Evolutionary conservation across 2,329 filamentous ascomycete genomes (phyloP).

Genomic region (Neofusicoccum laricinum): DNA sequence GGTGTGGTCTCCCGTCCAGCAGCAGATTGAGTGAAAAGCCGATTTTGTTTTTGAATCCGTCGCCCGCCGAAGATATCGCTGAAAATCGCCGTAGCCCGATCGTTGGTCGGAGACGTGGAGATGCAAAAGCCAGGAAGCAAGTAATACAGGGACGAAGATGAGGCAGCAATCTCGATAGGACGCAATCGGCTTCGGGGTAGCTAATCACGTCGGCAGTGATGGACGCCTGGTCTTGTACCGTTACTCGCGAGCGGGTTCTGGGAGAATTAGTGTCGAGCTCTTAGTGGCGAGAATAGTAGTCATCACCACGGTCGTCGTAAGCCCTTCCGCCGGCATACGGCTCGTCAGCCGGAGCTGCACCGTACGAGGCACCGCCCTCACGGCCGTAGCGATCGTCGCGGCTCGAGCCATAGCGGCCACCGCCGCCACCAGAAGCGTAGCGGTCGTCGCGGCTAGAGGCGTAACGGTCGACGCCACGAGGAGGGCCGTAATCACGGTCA

Average conservation of each 20-base stretch:
- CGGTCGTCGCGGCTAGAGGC: constrained; percentile 45
- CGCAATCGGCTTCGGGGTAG: constrained; percentile 1
- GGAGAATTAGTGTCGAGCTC: constrained; percentile 18
- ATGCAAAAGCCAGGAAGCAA: constrained; percentile 15
- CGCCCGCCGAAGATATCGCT: constrained; percentile 13
- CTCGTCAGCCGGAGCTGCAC: constrained; percentile 33
- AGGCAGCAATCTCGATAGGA: constrained; percentile 13
- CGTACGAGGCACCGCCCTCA: constrained; percentile 37
- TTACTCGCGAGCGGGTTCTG: constrained; percentile 32
- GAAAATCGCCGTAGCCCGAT: constrained; percentile 15
- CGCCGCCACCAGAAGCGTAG: constrained; percentile 24
- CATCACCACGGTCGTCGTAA: constrained; percentile 40
- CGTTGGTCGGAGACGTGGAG: background rate
- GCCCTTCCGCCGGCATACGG: constrained; percentile 37
- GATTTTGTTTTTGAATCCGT: constrained; percentile 13
- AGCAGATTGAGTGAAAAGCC: constrained; percentile 13
- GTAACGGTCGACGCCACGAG: constrained; percentile 38
- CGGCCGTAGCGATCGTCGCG: constrained; percentile 53
- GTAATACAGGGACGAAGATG: constrained; percentile 17
- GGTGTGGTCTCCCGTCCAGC: constrained; percentile 13
- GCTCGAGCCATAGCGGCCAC: constrained; percentile 31
- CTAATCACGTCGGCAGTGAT: constrained; percentile 3
- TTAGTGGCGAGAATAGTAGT: constrained; percentile 46
- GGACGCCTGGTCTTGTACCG: constrained; percentile 6
- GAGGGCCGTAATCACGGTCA: constrained; percentile 37